Base-by-base conservation (phyloP, 176 grass and related monocot species). In the Dactylis glomerata region DNA sequence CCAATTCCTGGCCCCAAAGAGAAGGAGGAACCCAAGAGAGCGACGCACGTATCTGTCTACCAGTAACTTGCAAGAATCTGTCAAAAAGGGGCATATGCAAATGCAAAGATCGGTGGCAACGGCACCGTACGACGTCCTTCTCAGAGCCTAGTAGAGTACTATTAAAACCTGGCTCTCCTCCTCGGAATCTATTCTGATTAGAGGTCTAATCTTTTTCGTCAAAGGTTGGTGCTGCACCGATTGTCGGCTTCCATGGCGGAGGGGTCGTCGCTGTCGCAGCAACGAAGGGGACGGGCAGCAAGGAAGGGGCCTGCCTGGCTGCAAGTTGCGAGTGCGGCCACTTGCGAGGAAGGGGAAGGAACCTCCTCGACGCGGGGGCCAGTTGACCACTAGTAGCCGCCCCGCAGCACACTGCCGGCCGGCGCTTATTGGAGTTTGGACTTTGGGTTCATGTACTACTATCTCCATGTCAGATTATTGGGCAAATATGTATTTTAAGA, bases 41-140 rank as follows among this genome's bases (percentile, higher is more conserved):
- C 6, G 32, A 67, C 9, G 31, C 24, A 34, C 16, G 24, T 14
- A 59, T 8, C 23, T 36, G 5, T 67, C 31, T 9, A 44, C 7
- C 0, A 42, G 8, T 49, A 16, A 30, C 44, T 32, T 74, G 26
- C 71, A 30, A 27, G 15, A 76, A 36, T 76, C 30, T 76, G 73
- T 36, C 49, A 55, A 76, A 28, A 28, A 13, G 9, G 62, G 41
- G 23, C 68, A 27, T 72, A 24, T 67, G 28, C 10, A 30, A 30
- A 63, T 8, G 9, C 51, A 34, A 41, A 51, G 27, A 37, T 22
- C 16, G 73, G 61, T 44, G 61, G 63, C 17, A 50, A 12, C 24
- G 66, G 42, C 65, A 32, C 57, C 10, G 24, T 20, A 24, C 5
- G 86, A 24, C 5, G 86, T 88, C 65, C 2, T 76, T 87, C 38